Evolutionary conservation across 2,329 filamentous ascomycete species (phyloP).

Genomic region (Neopestalotiopsis sp.): DNA sequence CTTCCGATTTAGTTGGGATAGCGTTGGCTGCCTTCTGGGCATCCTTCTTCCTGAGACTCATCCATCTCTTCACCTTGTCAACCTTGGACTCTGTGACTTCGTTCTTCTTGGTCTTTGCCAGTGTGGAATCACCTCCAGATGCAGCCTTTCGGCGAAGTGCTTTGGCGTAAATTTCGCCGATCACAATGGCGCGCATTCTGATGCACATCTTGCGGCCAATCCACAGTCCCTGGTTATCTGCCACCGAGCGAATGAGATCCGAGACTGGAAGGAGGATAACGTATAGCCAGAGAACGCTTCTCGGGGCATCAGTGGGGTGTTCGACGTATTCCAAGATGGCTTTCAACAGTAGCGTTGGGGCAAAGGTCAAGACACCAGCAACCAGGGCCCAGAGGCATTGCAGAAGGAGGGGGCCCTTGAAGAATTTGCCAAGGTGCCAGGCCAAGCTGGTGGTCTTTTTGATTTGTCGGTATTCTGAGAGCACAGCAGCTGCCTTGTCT

Average conservation of each 20-base stretch:
- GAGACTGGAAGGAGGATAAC: conserved; percentile 88
- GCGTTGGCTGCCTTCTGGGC: conserved; percentile 47
- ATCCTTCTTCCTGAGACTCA: conserved; percentile 67
- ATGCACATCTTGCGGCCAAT: conserved; percentile 95
- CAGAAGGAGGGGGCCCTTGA: conserved; percentile 75
- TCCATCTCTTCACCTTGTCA: conserved; percentile 58
- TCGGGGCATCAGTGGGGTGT: conserved; percentile 73
- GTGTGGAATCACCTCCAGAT: conserved; percentile 74
- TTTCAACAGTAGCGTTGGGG: conserved; percentile 88
- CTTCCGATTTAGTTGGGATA: conserved; percentile 37
- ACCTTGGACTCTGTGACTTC: conserved; percentile 44
- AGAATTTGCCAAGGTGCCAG: conserved; percentile 83
- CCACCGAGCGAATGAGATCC: conserved; percentile 80
- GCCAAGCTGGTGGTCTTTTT: conserved; percentile 82
- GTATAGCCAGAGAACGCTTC: conserved; percentile 93
- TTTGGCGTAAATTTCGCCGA: conserved; percentile 97
- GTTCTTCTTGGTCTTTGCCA: conserved; percentile 63
- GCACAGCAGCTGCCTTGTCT: conserved; percentile 83
- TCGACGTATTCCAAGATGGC: conserved; percentile 96
- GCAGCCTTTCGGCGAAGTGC: conserved; percentile 89
- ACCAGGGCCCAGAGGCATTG: conserved; percentile 84
- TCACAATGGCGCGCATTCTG: conserved; percentile 89
- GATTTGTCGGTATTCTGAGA: conserved; percentile 82
- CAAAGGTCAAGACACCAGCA: conserved; percentile 84
- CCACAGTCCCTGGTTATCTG: conserved; percentile 88